These are phyloP conservation scores for Solanum neorickii DNA, from an alignment of 257 asterid species.

Conservation along the genomic window DNA sequence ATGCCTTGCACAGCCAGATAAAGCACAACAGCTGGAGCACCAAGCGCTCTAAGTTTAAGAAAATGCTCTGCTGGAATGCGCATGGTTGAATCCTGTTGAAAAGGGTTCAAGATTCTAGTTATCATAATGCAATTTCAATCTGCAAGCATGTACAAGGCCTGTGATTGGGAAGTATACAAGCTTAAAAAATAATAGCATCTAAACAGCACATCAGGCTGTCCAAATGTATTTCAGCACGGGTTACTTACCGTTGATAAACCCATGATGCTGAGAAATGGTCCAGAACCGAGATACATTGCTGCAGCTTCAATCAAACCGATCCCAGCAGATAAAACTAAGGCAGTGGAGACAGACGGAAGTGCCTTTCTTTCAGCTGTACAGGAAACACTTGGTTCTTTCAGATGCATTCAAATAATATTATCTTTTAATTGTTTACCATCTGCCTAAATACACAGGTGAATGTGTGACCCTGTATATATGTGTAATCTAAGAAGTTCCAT, in stretches of 20 bases:
- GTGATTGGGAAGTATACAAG: neutral
- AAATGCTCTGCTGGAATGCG: slow-evolving; percentile 23
- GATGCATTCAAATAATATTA: neutral
- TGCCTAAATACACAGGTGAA: neutral
- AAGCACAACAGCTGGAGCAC: slow-evolving; percentile 41
- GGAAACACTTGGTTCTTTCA: neutral
- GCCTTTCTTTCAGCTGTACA: slow-evolving; percentile 20
- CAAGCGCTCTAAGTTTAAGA: slow-evolving; percentile 39
- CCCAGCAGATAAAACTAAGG: slow-evolving; percentile 26
- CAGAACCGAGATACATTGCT: slow-evolving; percentile 30
- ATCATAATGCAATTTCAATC: neutral
- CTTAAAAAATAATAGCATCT: neutral
- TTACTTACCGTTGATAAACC: slow-evolving; percentile 23
- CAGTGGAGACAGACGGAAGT: slow-evolving; percentile 34
- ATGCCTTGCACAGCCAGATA: slow-evolving; percentile 34
- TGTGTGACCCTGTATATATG: neutral
- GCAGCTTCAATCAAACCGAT: slow-evolving; percentile 31
- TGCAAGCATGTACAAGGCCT: neutral
- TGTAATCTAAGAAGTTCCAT: neutral
- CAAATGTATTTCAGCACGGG: neutral
- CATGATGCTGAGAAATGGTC: slow-evolving; percentile 29
- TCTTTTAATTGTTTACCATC: neutral
- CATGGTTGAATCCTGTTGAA: slow-evolving; percentile 26
- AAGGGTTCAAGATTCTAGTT: neutral
- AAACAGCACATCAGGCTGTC: neutral